These are phyloP conservation scores for Coniferiporia weirii DNA, from an alignment of 1,284 basidiomycete genomes.

Conservation along the genomic window DNA sequence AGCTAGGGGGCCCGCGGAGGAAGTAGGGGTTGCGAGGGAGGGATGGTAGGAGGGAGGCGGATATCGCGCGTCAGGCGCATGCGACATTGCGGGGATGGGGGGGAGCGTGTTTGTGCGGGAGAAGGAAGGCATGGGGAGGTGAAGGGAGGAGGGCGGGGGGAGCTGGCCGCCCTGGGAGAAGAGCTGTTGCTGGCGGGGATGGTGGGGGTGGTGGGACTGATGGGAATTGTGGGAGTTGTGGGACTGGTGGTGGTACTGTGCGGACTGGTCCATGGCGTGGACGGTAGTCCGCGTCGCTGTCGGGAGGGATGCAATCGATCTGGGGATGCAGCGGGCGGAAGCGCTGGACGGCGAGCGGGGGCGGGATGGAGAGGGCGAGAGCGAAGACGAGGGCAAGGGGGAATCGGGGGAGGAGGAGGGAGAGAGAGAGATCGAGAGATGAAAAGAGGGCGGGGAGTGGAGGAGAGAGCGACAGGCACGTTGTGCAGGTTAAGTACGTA, in stretches of 20 bases:
- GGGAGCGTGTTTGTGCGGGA: slow-evolving; percentile 35
- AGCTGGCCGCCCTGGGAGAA: slow-evolving; percentile 32
- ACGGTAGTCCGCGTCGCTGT: not conserved
- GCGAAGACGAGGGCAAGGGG: slow-evolving; percentile 35
- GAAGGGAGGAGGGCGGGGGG: slow-evolving; percentile 41
- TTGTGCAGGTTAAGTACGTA: not conserved
- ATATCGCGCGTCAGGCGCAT: slow-evolving; percentile 24
- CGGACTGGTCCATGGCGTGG: slow-evolving; percentile 22
- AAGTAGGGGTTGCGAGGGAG: slow-evolving; percentile 15
- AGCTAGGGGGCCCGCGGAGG: slow-evolving; percentile 8
- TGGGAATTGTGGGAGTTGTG: no score
- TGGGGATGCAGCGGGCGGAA: not conserved
- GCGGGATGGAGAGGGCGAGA: slow-evolving; percentile 9
- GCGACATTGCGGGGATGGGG: slow-evolving; percentile 30
- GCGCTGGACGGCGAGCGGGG: not conserved
- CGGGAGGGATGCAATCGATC: slow-evolving; percentile 13
- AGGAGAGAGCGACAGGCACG: slow-evolving; percentile 25
- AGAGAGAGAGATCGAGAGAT: slow-evolving; percentile 29
- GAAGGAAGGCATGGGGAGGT: slow-evolving; percentile 30
- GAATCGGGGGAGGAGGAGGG: slow-evolving; percentile 56
- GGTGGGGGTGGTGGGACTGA: slow-evolving; percentile 9
- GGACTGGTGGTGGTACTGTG: slow-evolving; percentile 15
- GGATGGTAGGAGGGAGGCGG: slow-evolving; percentile 32
- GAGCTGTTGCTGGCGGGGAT: slow-evolving; percentile 26
- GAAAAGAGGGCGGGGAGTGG: slow-evolving; percentile 29